Conservation (phyloP, 2,329 filamentous ascomycete species). For the Chrysosporium keratinophilum region DNA sequence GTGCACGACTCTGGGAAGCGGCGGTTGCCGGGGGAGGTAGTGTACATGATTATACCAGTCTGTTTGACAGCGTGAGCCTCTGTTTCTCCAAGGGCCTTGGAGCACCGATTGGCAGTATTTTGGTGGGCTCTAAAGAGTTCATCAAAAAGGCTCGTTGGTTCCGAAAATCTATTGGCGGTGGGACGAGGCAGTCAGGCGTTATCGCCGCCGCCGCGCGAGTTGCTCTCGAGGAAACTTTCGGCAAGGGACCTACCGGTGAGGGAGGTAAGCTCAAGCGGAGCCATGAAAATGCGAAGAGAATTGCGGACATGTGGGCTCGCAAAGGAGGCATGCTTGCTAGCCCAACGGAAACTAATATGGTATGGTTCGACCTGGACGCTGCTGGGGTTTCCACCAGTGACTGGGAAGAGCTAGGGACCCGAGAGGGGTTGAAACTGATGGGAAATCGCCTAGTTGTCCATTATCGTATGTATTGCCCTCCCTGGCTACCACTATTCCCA, state of each 20-base stretch:
- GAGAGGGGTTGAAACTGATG: constrained; percentile 47
- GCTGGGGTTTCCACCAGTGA: constrained; percentile 45
- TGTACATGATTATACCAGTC: constrained; percentile 54
- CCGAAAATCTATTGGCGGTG: constrained; percentile 70
- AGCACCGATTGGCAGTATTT: constrained; percentile 66
- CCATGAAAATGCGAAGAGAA: constrained; percentile 52
- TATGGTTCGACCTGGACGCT: constrained; percentile 65
- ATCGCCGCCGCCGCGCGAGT: constrained; percentile 65
- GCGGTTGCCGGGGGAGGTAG: constrained; percentile 58
- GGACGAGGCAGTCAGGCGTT: constrained; percentile 64
- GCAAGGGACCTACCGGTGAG: constrained; percentile 45
- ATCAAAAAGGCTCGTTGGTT: constrained; percentile 63
- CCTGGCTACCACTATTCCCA: not conserved
- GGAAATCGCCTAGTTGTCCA: constrained; percentile 57
- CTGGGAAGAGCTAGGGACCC: constrained; percentile 46
- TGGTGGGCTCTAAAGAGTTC: constrained; percentile 51
- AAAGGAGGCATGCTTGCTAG: constrained; percentile 58
- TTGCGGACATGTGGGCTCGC: constrained; percentile 56
- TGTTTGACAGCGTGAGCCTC: constrained; percentile 64
- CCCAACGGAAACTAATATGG: constrained; percentile 83
- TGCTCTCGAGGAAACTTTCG: constrained; percentile 70
- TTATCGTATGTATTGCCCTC: constrained; percentile 43
- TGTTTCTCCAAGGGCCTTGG: constrained; percentile 78
- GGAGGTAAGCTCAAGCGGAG: constrained; percentile 51
- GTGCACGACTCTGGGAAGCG: constrained; percentile 73